Conservation (phyloP, 1,284 basidiomycete species). For the Pseudozyma flocculosa region DNA sequence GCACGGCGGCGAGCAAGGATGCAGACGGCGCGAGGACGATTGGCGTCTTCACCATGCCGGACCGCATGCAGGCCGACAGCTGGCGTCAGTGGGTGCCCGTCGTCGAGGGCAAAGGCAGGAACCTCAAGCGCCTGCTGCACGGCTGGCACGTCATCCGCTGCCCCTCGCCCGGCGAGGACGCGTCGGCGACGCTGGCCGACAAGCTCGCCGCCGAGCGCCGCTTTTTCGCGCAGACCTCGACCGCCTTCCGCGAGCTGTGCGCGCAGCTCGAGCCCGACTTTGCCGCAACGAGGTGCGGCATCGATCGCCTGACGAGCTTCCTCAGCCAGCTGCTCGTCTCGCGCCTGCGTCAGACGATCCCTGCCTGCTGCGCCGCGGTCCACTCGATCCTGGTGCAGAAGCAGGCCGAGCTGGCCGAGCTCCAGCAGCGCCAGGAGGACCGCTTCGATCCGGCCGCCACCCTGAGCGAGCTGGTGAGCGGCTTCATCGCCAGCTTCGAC, state of each 20-base stretch:
- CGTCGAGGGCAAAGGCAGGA: neutral
- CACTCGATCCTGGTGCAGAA: no score
- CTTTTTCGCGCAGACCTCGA: constrained; percentile 10
- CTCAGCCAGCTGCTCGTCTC: constrained; percentile 8
- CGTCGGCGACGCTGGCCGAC: neutral
- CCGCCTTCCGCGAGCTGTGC: neutral
- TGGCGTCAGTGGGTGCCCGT: constrained; percentile 11
- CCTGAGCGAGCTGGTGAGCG: neutral
- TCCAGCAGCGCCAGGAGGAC: constrained; percentile 3
- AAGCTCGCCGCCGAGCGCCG: constrained; percentile 5
- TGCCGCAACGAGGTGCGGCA: constrained; percentile 7
- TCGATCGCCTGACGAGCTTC: constrained; percentile 7
- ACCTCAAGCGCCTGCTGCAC: constrained; percentile 8
- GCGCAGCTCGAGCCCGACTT: constrained; percentile 6
- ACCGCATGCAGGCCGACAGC: constrained; percentile 9
- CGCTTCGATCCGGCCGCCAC: constrained; percentile 4
- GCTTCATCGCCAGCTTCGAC: neutral
- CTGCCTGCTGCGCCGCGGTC: no score
- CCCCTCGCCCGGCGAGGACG: constrained; percentile 10
- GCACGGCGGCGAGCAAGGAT: constrained; percentile 4
- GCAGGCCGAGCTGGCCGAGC: neutral
- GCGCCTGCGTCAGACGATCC: no score
- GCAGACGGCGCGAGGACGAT: constrained; percentile 6
- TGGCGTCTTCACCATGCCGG: constrained; percentile 22
- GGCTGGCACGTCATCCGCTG: constrained; percentile 24